Base-by-base conservation (phyloP, 129 eudicot species). In the Pseudognaphalium luteoalbum region DNA sequence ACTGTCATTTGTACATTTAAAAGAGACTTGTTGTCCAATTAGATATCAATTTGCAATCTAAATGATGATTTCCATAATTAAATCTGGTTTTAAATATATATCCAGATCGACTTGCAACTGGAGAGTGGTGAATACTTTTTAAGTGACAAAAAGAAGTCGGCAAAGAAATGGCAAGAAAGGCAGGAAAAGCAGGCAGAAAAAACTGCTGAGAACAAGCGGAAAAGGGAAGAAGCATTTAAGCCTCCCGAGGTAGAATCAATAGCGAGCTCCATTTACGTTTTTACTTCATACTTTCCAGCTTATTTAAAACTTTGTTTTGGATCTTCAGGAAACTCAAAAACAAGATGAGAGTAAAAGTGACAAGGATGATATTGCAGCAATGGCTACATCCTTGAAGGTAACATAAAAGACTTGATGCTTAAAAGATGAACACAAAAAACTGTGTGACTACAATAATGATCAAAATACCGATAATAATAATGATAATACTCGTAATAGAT, bases 81-180 rank as follows among this genome's bases (percentile, higher is more conserved):
- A 59, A 22, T n/a, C 2, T 20, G 51, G 22, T 68, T 70, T 59
- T 16, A 16, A 29, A 42, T 74, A 29, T 74, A 29, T 44, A 42
- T 76, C 59, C 81, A 94, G 99, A 81, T 89, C 56, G 99, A 94
- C 78, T 32, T 78, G 82, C 93, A 89, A 87, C 81, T 94, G 78
- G 99, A 87, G 63, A 89, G 81, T 71, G 99, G 97, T 68, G 97
- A 94, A 76, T 94, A 87, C 92, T 94, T 94, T 78, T 82, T 91
- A 76, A 89, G 90, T 47, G 99, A 94, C 66, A 77, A 89, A 78
- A 91, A 87, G 93, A 94, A 91, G 81, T 81, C 83, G 37, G 88
- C 89, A 66, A 94, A 87, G 96, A 84, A 89, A 73, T 94, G 97
- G 99, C 92, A 83, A 81, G 97, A 91, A 70, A 91, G 87, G 85